Percentiles rank a stretch among this genome's conserved stretches.
phyloP scores from a whole-genome alignment of 106 monocot species.

The Narthecium ossifragum region DNA sequence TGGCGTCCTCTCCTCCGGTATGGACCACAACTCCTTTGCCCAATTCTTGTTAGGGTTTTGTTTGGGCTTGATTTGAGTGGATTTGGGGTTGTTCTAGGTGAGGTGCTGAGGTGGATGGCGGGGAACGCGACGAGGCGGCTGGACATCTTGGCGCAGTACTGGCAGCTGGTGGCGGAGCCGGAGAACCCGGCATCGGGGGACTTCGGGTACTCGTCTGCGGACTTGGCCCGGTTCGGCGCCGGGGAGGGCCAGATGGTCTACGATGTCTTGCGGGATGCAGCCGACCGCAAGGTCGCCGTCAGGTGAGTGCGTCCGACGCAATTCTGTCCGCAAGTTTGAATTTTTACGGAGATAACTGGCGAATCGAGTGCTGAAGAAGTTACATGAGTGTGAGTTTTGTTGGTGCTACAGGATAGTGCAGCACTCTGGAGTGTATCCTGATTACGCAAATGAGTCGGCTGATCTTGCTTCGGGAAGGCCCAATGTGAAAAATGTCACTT shows the following conservation, averaged over 20 bases:
- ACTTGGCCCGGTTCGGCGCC: conserved; percentile 70
- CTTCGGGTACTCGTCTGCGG: conserved; percentile 63
- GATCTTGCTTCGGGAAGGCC: conserved; percentile 71
- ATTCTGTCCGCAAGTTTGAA: not conserved
- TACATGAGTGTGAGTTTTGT: not conserved
- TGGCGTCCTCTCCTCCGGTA: conserved; percentile 83
- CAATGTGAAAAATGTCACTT: conserved; percentile 85
- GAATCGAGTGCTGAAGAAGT: not conserved
- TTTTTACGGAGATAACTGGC: not conserved
- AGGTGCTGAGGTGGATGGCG: conserved; percentile 78
- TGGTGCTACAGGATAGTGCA: conserved; percentile 60
- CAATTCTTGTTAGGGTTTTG: not conserved
- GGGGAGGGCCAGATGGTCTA: conserved; percentile 48
- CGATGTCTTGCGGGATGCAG: conserved; percentile 49
- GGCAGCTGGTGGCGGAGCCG: conserved; percentile 71
- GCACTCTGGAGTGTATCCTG: conserved; percentile 87
- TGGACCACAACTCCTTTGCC: not conserved
- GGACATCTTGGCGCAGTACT: conserved; percentile 85
- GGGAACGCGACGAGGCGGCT: conserved; percentile 70
- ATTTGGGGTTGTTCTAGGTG: conserved; percentile 25
- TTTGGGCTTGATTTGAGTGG: not conserved
- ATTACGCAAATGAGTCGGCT: conserved; percentile 66
- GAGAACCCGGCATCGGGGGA: conserved; percentile 70
- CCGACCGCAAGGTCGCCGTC: conserved; percentile 68
- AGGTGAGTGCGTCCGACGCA: conserved; percentile 21